A percentile compares a stretch with the other conserved stretches of the same genome.
phyloP scores from a whole-genome alignment of 1,284 basidiomycete species.

The Pseudozyma hubeiensis region DNA sequence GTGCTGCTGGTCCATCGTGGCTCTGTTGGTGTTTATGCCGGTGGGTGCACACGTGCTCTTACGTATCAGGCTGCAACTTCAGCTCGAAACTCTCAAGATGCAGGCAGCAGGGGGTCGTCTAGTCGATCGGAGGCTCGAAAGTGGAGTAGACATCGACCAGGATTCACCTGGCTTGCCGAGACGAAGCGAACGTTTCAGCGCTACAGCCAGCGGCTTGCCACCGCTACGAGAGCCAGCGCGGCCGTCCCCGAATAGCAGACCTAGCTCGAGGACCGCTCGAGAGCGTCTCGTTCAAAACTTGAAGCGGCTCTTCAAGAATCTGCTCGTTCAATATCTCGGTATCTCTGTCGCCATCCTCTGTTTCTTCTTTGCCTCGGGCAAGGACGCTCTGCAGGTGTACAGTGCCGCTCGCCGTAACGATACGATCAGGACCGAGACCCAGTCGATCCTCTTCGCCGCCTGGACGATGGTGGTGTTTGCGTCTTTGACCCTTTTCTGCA shows the following conservation, averaged over 20 bases:
- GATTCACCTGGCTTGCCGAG: not conserved
- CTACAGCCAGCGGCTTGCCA: conserved; percentile 17
- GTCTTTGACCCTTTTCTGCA: conserved; percentile 10
- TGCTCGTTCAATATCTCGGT: conserved; percentile 27
- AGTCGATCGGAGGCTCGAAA: not conserved
- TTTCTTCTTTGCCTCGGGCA: conserved; percentile 7
- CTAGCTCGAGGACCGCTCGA: not conserved
- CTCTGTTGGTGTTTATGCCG: conserved; percentile 7
- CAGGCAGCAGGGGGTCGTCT: not conserved
- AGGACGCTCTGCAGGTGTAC: conserved; percentile 3
- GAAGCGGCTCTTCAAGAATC: conserved; percentile 20
- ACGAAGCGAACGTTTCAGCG: not conserved
- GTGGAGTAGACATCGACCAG: not conserved
- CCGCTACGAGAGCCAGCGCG: not conserved
- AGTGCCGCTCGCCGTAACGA: conserved; percentile 14
- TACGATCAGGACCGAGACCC: not conserved
- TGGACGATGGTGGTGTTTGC: conserved; percentile 16
- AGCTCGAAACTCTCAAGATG: conserved; percentile 2
- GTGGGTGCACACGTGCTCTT: conserved; percentile 32
- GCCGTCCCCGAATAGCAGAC: not conserved
- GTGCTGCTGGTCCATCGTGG: conserved; percentile 22
- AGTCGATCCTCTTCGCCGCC: conserved; percentile 7
- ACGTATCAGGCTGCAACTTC: conserved; percentile 18
- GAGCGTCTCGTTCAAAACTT: conserved; percentile 25
- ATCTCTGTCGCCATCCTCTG: conserved; percentile 21